Conservation (phyloP, 345 rosid species). For the Aquilaria sinensis region DNA sequence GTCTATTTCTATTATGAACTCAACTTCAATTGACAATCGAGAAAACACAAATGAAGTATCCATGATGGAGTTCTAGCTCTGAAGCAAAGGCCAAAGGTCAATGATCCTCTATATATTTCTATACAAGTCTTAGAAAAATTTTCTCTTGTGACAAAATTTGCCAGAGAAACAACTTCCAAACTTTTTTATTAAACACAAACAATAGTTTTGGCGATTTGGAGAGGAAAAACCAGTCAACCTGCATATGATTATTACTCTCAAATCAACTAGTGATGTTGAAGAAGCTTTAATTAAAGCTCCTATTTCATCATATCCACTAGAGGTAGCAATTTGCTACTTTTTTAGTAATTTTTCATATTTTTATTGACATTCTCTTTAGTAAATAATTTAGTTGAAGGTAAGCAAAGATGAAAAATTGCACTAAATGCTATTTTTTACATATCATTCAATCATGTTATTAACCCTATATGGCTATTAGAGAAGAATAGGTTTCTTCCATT, state of each 20-base stretch:
- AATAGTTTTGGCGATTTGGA: slow-evolving; percentile 57
- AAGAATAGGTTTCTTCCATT: background rate
- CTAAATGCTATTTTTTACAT: background rate
- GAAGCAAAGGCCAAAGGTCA: slow-evolving; percentile 53
- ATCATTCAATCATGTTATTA: too few species aligned
- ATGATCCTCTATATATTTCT: slow-evolving; percentile 91
- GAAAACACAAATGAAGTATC: slow-evolving; percentile 31
- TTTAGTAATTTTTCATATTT: background rate
- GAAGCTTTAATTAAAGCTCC: slow-evolving; percentile 30
- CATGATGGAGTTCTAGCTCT: slow-evolving; percentile 27
- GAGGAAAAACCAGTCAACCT: slow-evolving; percentile 41
- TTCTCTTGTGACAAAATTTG: slow-evolving; percentile 92
- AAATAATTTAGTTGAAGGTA: too few species aligned
- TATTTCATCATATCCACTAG: slow-evolving; percentile 71
- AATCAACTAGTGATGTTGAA: slow-evolving; percentile 35
- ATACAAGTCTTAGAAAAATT: slow-evolving; percentile 87
- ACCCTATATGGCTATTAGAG: too few species aligned
- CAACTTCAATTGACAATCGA: slow-evolving; percentile 37
- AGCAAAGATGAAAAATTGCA: too few species aligned
- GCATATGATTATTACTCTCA: slow-evolving; percentile 28
- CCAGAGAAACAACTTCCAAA: slow-evolving; percentile 87
- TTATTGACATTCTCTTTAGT: too few species aligned
- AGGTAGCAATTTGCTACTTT: slow-evolving; percentile 40
- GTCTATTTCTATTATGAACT: slow-evolving; percentile 33
- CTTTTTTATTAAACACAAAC: slow-evolving; percentile 56